Evolutionary conservation across 2,329 filamentous ascomycete genomes (phyloP).

Genomic region (Monosporascus sp.): DNA sequence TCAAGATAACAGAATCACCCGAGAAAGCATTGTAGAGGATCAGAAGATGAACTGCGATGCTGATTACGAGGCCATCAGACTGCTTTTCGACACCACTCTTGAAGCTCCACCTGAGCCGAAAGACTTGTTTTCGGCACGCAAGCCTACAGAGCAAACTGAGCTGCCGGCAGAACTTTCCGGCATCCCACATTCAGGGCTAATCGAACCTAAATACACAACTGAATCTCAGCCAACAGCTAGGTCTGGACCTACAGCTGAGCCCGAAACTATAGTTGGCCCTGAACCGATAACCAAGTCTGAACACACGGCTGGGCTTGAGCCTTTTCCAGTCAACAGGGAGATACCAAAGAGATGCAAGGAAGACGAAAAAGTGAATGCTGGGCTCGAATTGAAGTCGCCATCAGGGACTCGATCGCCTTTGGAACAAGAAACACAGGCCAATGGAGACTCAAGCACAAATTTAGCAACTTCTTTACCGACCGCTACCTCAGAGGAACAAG

Average conservation of each 20-base stretch:
- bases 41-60: neutral
- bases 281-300: constrained; percentile 5
- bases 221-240: constrained; percentile 8
- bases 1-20: constrained; percentile 17
- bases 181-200: neutral
- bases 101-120: neutral
- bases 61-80: neutral
- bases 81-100: neutral
- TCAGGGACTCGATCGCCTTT: constrained; percentile 11
- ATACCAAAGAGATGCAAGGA: constrained; percentile 33
- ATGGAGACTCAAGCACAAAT: neutral
- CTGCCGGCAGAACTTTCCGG: neutral
- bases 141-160: neutral
- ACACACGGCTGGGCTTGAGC: neutral
- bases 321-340: constrained; percentile 19
- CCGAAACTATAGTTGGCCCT: neutral
- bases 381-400: constrained; percentile 14
- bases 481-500: constrained; percentile 2
- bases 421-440: constrained; percentile 4
- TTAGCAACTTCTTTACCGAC: neutral
- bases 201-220: neutral
- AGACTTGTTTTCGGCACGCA: neutral
- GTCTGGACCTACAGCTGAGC: constrained; percentile 1
- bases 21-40: constrained; percentile 9
- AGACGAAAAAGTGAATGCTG: constrained; percentile 26